A percentile compares a stretch with the other conserved stretches of the same genome.
Evolutionary conservation across 495 filamentous ascomycete species (phyloP).

Genomic region (Xylaria castorea): DNA sequence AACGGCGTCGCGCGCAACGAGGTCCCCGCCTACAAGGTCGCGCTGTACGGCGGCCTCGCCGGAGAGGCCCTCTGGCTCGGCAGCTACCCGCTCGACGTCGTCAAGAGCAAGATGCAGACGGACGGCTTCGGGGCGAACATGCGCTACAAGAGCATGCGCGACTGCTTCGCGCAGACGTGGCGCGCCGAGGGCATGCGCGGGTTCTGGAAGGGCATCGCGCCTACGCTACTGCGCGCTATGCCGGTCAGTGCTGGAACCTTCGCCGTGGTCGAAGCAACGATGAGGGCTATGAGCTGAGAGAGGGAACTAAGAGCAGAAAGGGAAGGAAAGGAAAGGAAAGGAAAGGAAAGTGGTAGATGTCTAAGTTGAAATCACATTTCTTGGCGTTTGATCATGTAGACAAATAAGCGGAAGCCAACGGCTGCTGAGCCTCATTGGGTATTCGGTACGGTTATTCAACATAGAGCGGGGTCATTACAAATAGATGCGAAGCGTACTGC

Average conservation of each 20-base stretch:
- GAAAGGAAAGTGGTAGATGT: neutral
- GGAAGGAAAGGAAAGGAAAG: neutral
- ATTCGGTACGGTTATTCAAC: constrained; percentile 23
- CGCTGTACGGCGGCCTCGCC: constrained; percentile 89
- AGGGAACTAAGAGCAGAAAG: neutral
- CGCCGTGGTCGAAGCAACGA: constrained; percentile 76
- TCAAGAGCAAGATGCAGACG: constrained; percentile 99
- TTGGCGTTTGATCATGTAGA: constrained; percentile 23
- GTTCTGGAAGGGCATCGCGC: constrained; percentile 95
- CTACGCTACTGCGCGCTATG: constrained; percentile 96
- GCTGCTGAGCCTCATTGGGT: neutral
- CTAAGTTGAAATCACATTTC: constrained; percentile 6
- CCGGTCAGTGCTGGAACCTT: constrained; percentile 97
- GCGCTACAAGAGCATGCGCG: constrained; percentile 81
- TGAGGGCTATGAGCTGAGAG: constrained; percentile 59
- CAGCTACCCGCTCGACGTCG: constrained; percentile 93
- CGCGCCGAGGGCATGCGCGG: constrained; percentile 76
- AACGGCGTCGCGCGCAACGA: constrained; percentile 77
- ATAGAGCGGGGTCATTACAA: constrained; percentile 21
- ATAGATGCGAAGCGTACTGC: constrained; percentile 19
- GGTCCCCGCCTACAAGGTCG: constrained; percentile 82
- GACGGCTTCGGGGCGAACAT: constrained; percentile 76
- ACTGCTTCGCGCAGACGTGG: constrained; percentile 88
- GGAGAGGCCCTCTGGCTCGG: constrained; percentile 92
- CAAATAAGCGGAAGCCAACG: neutral